Conservation (phyloP, 768 basidiomycete genomes). For the Mycena belliarum region DNA sequence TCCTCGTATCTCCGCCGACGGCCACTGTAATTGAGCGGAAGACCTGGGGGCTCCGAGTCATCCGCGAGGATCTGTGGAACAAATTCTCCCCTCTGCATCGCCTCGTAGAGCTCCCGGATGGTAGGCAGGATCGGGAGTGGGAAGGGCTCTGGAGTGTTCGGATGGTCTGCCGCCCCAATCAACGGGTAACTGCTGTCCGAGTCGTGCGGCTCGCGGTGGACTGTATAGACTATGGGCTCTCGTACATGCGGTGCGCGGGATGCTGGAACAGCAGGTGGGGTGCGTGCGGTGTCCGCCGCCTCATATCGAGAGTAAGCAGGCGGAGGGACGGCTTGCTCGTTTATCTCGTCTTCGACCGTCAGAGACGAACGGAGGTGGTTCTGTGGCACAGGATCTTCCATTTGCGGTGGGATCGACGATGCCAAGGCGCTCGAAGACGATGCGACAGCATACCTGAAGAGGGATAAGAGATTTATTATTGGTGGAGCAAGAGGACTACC, state of each 20-base stretch:
- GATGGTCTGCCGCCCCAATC: too few species aligned
- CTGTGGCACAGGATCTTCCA: too few species aligned
- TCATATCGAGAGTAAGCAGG: slow-evolving; percentile 1
- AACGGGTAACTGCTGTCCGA: too few species aligned
- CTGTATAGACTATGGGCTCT: background rate
- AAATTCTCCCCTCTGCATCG: background rate
- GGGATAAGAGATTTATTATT: too few species aligned
- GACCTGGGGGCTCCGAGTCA: background rate
- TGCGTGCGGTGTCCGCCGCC: too few species aligned
- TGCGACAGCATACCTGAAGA: background rate
- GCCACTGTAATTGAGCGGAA: background rate
- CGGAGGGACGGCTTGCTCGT: background rate
- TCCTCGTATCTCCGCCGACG: background rate
- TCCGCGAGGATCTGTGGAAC: background rate
- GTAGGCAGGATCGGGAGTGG: background rate
- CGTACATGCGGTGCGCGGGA: background rate
- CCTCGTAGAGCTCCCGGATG: background rate
- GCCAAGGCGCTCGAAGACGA: background rate
- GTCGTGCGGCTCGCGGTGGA: too few species aligned
- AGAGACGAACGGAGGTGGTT: background rate
- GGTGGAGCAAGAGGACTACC: too few species aligned
- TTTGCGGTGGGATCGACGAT: too few species aligned
- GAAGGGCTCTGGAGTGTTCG: too few species aligned
- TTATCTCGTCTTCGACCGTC: background rate
- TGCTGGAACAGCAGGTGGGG: background rate